Conservation (phyloP, 306 rosid genomes). For the Betula pendula region DNA sequence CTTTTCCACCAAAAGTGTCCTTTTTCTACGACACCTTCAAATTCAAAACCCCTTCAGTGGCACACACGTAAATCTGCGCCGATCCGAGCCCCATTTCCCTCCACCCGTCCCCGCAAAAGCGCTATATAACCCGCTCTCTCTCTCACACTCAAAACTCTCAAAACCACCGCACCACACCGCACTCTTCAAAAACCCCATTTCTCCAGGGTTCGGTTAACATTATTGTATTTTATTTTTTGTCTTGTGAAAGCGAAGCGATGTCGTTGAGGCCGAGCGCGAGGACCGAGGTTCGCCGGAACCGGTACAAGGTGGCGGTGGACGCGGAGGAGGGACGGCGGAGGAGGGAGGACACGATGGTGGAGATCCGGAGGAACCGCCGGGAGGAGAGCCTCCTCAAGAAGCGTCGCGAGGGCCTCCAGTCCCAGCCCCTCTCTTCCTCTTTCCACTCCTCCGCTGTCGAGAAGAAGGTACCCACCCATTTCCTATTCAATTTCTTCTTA, state of each 20-base stretch:
- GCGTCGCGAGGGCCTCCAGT: constrained; percentile 87
- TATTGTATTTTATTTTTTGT: background rate
- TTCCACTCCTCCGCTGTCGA: constrained; percentile 37
- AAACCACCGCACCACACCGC: background rate
- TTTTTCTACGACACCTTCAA: constrained; percentile 53
- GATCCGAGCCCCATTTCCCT: constrained; percentile 52
- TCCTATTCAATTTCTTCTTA: background rate
- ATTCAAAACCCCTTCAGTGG: constrained; percentile 52
- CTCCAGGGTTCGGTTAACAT: constrained; percentile 1
- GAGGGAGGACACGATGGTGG: constrained; percentile 94
- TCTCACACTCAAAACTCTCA: background rate
- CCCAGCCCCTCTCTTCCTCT: constrained; percentile 51
- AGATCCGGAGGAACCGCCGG: constrained; percentile 94
- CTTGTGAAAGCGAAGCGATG: constrained; percentile 44
- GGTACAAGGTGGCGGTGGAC: constrained; percentile 97
- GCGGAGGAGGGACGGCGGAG: constrained; percentile 98
- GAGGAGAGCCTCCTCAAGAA: constrained; percentile 95
- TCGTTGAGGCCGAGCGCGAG: constrained; percentile 89
- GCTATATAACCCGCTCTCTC: constrained; percentile 1
- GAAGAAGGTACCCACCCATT: constrained; percentile 40
- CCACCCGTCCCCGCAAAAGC: background rate
- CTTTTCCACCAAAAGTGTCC: constrained; percentile 26
- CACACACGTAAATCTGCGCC: constrained; percentile 35
- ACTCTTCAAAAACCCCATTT: constrained; percentile 28
- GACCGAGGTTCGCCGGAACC: constrained; percentile 91